phyloP scores from a whole-genome alignment of 208 protist genomes.

The Trichomonas tenax region DNA sequence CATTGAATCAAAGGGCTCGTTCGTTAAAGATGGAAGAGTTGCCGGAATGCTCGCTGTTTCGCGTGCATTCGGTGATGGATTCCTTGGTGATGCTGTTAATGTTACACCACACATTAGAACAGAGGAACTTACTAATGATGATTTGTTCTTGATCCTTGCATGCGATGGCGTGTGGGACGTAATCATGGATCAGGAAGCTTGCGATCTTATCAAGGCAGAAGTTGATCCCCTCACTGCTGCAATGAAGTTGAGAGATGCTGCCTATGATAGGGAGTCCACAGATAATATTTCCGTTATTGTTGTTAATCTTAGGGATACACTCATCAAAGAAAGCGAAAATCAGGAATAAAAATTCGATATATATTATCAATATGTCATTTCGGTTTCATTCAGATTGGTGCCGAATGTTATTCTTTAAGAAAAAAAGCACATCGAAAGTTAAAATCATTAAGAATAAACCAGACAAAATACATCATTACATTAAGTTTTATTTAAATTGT shows the following conservation, averaged over 20 bases:
- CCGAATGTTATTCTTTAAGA: no score
- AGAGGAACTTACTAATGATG: background rate
- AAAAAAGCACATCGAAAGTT: no score
- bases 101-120: background rate
- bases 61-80: background rate
- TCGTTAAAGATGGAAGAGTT: background rate
- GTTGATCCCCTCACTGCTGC: background rate
- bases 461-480: no score
- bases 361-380: no score
- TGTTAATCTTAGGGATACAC: background rate
- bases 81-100: background rate
- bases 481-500: no score
- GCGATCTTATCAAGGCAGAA: background rate
- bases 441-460: no score
- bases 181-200: background rate
- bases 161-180: slow-evolving; percentile 17
- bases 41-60: background rate
- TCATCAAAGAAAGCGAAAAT: background rate
- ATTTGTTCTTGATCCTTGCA: background rate
- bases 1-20: background rate
- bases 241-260: background rate
- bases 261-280: background rate
- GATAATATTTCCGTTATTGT: slow-evolving; percentile 12
- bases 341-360: background rate
- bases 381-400: no score